phyloP scores from a whole-genome alignment of 768 basidiomycete species.

The Calvatia gigantea region DNA sequence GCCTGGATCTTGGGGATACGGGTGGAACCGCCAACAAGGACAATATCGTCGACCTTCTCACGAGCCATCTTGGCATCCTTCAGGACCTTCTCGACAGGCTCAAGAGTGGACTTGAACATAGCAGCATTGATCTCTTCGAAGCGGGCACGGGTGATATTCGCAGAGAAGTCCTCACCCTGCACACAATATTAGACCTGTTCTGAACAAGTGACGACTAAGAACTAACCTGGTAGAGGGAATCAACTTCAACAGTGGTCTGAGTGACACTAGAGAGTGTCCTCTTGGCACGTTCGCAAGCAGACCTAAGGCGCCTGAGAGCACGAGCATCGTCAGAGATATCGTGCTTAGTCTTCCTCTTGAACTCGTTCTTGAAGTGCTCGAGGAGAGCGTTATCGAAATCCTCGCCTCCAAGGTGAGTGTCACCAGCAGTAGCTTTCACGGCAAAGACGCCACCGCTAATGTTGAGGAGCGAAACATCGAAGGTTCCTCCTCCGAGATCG shows the following conservation, averaged over 20 bases:
- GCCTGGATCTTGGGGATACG: conserved; percentile 99
- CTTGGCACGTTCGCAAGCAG: conserved; percentile 99
- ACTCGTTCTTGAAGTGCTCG: conserved; percentile 99
- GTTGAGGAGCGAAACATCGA: conserved; percentile 98
- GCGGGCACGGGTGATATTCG: conserved; percentile 98
- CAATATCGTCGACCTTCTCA: conserved; percentile 98
- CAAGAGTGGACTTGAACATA: conserved; percentile 95
- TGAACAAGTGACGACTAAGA: not conserved
- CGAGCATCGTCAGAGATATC: conserved; percentile 97
- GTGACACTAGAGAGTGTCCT: conserved; percentile 96
- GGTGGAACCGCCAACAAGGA: conserved; percentile 99
- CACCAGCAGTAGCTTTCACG: conserved; percentile 98
- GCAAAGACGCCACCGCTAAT: conserved; percentile 98
- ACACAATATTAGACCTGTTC: not conserved
- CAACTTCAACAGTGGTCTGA: conserved; percentile 98
- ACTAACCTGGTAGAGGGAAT: conserved; percentile 90
- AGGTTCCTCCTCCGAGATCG: conserved; percentile 99
- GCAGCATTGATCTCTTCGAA: conserved; percentile 99
- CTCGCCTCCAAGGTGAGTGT: conserved; percentile 99
- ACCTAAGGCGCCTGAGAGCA: conserved; percentile 92
- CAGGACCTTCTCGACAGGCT: conserved; percentile 97
- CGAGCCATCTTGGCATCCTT: conserved; percentile 98
- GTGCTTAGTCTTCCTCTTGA: conserved; percentile 95
- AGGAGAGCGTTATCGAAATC: conserved; percentile 99
- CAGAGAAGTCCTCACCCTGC: conserved; percentile 95